Conservation (phyloP, 2,329 filamentous ascomycete species). For the Sarocladiaceae sp. region DNA sequence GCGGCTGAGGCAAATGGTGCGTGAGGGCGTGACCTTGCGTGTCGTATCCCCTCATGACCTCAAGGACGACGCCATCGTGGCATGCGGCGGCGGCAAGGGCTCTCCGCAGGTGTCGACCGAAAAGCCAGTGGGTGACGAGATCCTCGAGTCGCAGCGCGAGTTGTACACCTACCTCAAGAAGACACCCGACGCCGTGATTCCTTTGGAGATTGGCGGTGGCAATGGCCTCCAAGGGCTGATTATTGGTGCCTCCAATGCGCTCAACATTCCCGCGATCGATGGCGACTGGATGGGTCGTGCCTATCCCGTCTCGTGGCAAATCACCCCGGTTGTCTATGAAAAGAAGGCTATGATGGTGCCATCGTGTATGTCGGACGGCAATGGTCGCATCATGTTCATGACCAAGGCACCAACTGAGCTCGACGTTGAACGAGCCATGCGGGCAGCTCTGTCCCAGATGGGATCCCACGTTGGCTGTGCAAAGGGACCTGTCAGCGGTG, state of each 20-base stretch:
- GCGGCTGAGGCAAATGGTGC: slow-evolving; percentile 43
- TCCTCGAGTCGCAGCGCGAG: slow-evolving; percentile 31
- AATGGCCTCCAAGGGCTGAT: slow-evolving; percentile 57
- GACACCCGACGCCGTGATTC: slow-evolving; percentile 37
- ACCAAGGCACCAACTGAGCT: slow-evolving; percentile 38
- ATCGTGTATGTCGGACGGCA: slow-evolving; percentile 35
- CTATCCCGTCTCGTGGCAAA: slow-evolving; percentile 50
- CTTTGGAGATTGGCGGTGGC: slow-evolving; percentile 60
- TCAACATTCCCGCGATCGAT: slow-evolving; percentile 45
- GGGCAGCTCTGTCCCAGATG: slow-evolving; percentile 47
- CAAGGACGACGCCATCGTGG: slow-evolving; percentile 42
- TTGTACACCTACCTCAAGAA: not conserved
- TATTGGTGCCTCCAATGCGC: slow-evolving; percentile 45
- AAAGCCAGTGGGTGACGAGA: slow-evolving; percentile 51
- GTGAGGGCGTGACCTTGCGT: slow-evolving; percentile 41
- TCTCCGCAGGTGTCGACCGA: slow-evolving; percentile 56
- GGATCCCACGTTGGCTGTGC: slow-evolving; percentile 45
- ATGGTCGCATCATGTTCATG: slow-evolving; percentile 44
- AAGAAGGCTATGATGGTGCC: slow-evolving; percentile 33
- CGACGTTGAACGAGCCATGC: slow-evolving; percentile 42
- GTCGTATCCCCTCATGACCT: slow-evolving; percentile 46
- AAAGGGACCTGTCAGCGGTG: slow-evolving; percentile 40
- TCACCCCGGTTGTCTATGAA: slow-evolving; percentile 45
- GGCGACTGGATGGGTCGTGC: slow-evolving; percentile 53
- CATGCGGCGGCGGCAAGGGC: slow-evolving; percentile 51